A percentile compares a stretch with the other conserved stretches of the same genome.
Evolutionary conservation across 2,329 filamentous ascomycete species (phyloP).

Genomic region (Cercospora zeina): DNA sequence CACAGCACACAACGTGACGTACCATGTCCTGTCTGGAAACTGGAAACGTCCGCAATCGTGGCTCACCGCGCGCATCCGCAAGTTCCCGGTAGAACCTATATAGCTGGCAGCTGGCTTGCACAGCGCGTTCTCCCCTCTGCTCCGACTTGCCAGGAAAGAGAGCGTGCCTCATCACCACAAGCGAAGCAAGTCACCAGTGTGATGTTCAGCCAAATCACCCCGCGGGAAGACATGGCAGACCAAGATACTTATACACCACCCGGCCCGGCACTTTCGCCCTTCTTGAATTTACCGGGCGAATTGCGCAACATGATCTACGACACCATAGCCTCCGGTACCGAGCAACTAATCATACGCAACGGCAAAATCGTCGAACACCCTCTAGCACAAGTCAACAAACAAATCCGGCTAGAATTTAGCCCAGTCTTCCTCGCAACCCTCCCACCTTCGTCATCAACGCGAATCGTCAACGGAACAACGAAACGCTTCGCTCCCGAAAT

Average conservation of each 20-base stretch:
- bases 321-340: constrained; percentile 16
- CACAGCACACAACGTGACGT: constrained; percentile 13
- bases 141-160: background rate
- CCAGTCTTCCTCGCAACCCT: constrained; percentile 8
- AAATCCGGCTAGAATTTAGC: constrained; percentile 21
- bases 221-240: background rate
- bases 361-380: constrained; percentile 18
- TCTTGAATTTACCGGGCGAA: constrained; percentile 27
- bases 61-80: background rate
- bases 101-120: background rate
- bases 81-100: background rate
- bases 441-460: background rate
- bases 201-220: background rate
- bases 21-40: background rate
- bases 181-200: background rate
- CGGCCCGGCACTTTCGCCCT: constrained; percentile 5
- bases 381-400: constrained; percentile 19
- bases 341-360: constrained; percentile 18
- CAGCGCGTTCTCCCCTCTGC: background rate
- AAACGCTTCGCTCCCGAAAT: constrained; percentile 7
- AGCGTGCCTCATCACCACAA: background rate
- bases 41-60: background rate
- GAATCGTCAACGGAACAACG: background rate
- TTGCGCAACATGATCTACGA: constrained; percentile 36
- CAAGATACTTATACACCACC: background rate